Evolutionary conservation across 2,329 filamentous ascomycete species (phyloP).

Genomic region (Colletotrichum siamense): DNA sequence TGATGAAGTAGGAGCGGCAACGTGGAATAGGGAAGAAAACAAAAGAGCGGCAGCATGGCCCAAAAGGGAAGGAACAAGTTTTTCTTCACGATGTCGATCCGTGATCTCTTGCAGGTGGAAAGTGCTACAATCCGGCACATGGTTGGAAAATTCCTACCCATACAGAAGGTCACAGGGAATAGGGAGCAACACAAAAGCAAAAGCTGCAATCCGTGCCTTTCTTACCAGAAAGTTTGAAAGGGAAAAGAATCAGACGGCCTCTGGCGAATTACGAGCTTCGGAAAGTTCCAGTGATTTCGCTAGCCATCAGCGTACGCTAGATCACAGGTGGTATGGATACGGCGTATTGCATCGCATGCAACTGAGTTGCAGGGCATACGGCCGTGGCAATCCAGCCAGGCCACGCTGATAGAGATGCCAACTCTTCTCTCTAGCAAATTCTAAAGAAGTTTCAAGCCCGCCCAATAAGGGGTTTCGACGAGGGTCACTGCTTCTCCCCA

Average conservation of each 20-base stretch:
- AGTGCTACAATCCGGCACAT: too few species aligned
- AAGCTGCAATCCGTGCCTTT: fast-evolving
- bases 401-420: not conserved
- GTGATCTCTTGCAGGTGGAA: not conserved
- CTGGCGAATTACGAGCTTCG: not conserved
- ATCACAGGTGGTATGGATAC: fast-evolving
- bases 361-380: fast-evolving
- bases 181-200: too few species aligned
- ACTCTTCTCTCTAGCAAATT: fast-evolving
- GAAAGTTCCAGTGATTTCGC: not conserved
- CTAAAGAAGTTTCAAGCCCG: too few species aligned
- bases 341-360: not conserved
- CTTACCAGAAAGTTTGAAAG: fast-evolving
- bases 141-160: too few species aligned
- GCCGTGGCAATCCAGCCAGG: fast-evolving
- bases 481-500: too few species aligned
- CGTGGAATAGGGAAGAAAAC: too few species aligned
- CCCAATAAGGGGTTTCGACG: fast-evolving
- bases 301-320: not conserved
- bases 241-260: fast-evolving
- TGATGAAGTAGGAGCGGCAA: fast-evolving
- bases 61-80: not conserved
- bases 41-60: not conserved
- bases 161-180: too few species aligned
- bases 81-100: not conserved